A percentile compares a stretch with the other conserved stretches of the same genome.
These are phyloP conservation scores for Trichosporon sp. DNA, from an alignment of 1,284 basidiomycete species.

Conservation along the genomic window DNA sequence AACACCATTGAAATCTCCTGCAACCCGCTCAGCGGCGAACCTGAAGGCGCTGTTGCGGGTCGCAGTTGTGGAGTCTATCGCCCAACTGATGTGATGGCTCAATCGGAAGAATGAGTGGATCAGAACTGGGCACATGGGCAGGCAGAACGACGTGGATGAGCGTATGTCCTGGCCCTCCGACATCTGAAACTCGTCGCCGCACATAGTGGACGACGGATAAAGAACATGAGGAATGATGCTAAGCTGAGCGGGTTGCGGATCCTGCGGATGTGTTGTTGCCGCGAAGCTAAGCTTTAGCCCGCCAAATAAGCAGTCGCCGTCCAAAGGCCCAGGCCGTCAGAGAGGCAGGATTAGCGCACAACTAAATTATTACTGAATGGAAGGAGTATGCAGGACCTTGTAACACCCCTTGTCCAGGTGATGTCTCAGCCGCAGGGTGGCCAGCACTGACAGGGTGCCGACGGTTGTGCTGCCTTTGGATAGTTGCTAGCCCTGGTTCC, in stretches of 20 bases:
- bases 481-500: background rate
- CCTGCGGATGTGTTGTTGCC: background rate
- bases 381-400: background rate
- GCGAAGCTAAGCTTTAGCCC: background rate
- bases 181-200: no score
- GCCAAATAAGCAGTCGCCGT: background rate
- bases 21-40: no score
- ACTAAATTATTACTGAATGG: background rate
- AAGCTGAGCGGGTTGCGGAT: background rate
- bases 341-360: background rate
- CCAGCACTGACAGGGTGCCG: background rate
- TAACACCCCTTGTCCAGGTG: background rate
- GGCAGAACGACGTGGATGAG: background rate
- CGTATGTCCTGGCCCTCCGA: background rate
- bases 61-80: background rate
- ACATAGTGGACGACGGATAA: no score
- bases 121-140: background rate
- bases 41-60: background rate
- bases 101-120: background rate
- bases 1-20: no score
- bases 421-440: background rate
- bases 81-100: background rate
- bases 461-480: background rate
- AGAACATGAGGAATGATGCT: background rate
- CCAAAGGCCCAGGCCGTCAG: background rate